Evolutionary conservation across 768 basidiomycete genomes (phyloP).

Genomic region (Tricholoma sp.): DNA sequence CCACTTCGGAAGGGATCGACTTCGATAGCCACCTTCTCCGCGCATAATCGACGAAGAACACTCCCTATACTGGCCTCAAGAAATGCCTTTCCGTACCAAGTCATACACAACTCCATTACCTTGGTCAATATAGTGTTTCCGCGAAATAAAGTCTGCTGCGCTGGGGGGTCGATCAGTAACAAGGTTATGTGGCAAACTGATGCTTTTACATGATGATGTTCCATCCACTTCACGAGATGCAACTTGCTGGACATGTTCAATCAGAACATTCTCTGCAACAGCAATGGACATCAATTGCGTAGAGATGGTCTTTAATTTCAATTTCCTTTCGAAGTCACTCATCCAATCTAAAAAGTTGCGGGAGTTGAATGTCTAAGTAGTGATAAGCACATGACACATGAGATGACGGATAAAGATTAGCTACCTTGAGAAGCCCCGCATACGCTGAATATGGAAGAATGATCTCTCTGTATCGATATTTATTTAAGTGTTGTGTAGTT

Average conservation of each 20-base stretch:
- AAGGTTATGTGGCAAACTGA: neutral
- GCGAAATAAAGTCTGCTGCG: constrained; percentile 71
- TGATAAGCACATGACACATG: neutral
- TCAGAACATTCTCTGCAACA: constrained; percentile 56
- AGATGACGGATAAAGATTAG: constrained; percentile 10
- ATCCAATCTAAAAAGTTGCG: constrained; percentile 76
- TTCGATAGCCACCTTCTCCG: constrained; percentile 75
- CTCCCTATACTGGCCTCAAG: constrained; percentile 76
- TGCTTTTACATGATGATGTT: constrained; percentile 54
- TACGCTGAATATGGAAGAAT: constrained; percentile 70
- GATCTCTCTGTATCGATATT: constrained; percentile 53
- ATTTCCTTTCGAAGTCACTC: constrained; percentile 58
- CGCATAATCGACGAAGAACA: constrained; percentile 62
- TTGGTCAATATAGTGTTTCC: constrained; percentile 68
- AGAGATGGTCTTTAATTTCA: constrained; percentile 61
- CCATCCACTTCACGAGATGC: constrained; percentile 68
- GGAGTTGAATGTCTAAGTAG: constrained; percentile 41
- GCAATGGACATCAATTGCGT: constrained; percentile 64
- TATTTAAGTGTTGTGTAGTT: constrained; percentile 6
- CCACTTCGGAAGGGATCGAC: constrained; percentile 71
- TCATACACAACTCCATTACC: constrained; percentile 76
- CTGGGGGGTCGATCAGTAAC: constrained; percentile 28
- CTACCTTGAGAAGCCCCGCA: constrained; percentile 51
- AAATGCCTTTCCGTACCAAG: constrained; percentile 75
- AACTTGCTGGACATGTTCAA: constrained; percentile 66